These are phyloP conservation scores for Colletotrichum karsti DNA, from an alignment of 2,329 filamentous ascomycete genomes.

Conservation along the genomic window DNA sequence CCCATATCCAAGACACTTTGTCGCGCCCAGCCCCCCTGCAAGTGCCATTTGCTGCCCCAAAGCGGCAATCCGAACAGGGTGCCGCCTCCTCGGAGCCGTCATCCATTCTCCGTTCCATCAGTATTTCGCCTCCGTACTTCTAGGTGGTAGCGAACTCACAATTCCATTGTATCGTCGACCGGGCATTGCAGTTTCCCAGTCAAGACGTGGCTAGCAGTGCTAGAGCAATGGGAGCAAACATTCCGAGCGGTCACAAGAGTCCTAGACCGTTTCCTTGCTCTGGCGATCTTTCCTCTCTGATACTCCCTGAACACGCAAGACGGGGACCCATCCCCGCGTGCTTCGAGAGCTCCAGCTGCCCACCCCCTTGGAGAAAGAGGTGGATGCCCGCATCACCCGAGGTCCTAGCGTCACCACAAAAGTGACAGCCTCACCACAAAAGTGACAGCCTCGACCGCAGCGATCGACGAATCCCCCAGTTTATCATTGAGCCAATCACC, in stretches of 20 bases:
- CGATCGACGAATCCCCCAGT: constrained; percentile 12
- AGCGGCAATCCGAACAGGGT: constrained; percentile 25
- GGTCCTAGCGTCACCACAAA: constrained; percentile 18
- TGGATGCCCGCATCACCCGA: constrained; percentile 25
- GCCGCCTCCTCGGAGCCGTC: constrained; percentile 23
- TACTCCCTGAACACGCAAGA: not conserved
- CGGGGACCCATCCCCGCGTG: constrained; percentile 8
- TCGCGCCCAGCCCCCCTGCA: constrained; percentile 16
- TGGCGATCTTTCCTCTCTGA: constrained; percentile 2
- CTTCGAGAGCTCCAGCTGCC: constrained; percentile 1
- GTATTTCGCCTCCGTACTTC: not conserved
- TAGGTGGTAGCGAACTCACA: not conserved
- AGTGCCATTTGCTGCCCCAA: constrained; percentile 14
- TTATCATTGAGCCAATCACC: not conserved
- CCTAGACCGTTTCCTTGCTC: not conserved
- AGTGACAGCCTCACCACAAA: constrained; percentile 16
- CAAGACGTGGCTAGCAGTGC: not conserved
- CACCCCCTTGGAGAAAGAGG: constrained; percentile 7
- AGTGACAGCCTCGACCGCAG: constrained; percentile 22
- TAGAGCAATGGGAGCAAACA: not conserved
- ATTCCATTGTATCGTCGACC: not conserved
- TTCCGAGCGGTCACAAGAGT: not conserved
- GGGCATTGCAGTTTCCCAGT: not conserved
- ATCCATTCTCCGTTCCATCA: constrained; percentile 18
- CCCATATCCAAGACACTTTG: constrained; percentile 3